These are phyloP conservation scores for Fraxinus albicans DNA, from an alignment of 305 asterid genomes.

Conservation along the genomic window DNA sequence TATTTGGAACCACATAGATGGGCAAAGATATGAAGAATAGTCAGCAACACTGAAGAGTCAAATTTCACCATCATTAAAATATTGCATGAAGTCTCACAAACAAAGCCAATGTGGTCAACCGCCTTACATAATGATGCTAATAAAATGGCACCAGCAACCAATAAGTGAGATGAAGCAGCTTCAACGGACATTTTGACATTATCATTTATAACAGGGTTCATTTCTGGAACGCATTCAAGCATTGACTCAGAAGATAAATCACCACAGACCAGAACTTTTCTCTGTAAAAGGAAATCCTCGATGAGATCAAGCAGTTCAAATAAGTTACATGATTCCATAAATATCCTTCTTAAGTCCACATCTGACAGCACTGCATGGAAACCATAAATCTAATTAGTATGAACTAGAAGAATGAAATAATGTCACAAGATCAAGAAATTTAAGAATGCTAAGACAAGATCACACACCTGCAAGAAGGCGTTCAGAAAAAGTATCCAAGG, in stretches of 20 bases:
- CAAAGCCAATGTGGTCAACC: constrained; percentile 61
- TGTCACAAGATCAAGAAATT: constrained; percentile 9
- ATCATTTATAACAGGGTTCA: constrained; percentile 42
- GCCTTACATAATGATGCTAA: constrained; percentile 72
- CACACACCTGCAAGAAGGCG: constrained; percentile 55
- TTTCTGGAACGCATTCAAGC: constrained; percentile 30
- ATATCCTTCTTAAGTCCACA: constrained; percentile 39
- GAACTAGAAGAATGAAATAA: constrained; percentile 3
- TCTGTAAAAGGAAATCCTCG: constrained; percentile 64
- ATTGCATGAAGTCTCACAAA: constrained; percentile 76
- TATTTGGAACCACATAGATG: constrained; percentile 61
- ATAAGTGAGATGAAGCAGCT: constrained; percentile 51
- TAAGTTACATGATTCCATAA: constrained; percentile 52
- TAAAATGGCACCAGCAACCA: constrained; percentile 60
- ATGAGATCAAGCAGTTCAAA: constrained; percentile 51
- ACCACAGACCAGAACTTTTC: constrained; percentile 46
- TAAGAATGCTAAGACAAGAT: neutral
- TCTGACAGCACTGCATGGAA: constrained; percentile 59
- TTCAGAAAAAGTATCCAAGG: constrained; percentile 40
- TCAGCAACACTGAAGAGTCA: constrained; percentile 40
- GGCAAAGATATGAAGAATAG: constrained; percentile 76
- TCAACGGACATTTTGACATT: constrained; percentile 34
- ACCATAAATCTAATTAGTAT: constrained; percentile 5
- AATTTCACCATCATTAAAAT: constrained; percentile 44
- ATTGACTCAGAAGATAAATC: constrained; percentile 37